Evolutionary conservation across 2,329 filamentous ascomycete species (phyloP).

Genomic region (Chlorencoelia australis): DNA sequence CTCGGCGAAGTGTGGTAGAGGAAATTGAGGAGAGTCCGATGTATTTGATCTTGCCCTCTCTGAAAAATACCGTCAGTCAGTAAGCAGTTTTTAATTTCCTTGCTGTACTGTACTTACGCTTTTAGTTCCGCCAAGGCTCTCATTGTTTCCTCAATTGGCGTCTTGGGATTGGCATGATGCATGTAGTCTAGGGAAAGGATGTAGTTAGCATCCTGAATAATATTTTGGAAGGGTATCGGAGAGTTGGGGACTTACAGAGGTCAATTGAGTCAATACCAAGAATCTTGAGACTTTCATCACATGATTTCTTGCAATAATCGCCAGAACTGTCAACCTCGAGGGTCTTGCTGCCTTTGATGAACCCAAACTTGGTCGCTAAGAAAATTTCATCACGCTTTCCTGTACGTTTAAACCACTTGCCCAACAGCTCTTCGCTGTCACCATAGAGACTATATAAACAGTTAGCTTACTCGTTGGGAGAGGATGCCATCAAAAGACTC

Average conservation of each 20-base stretch:
- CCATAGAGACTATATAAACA: conserved; percentile 13
- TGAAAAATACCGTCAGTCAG: conserved; percentile 10
- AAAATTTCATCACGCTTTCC: conserved; percentile 38
- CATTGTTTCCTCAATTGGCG: conserved; percentile 34
- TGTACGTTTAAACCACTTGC: conserved; percentile 37
- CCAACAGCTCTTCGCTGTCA: conserved; percentile 36
- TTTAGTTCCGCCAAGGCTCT: conserved; percentile 30
- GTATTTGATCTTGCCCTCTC: conserved; percentile 45
- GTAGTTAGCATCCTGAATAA: no score
- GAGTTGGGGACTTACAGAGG: conserved; percentile 9
- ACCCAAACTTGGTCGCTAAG: conserved; percentile 39
- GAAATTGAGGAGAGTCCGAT: conserved; percentile 44
- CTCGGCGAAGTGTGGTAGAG: conserved; percentile 41
- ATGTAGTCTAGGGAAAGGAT: conserved; percentile 25
- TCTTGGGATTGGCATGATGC: conserved; percentile 29
- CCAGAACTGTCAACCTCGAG: conserved; percentile 27
- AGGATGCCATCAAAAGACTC: no score
- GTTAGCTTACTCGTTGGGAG: no score
- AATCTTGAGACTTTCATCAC: conserved; percentile 29
- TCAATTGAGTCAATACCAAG: conserved; percentile 33
- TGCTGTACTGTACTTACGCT: conserved; percentile 7
- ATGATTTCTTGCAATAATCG: conserved; percentile 32
- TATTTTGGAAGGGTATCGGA: neutral
- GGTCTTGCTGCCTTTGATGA: conserved; percentile 13
- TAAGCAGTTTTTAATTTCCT: neutral